Evolutionary conservation across 768 basidiomycete species (phyloP).

Genomic region (Chalciporus piperatus): DNA sequence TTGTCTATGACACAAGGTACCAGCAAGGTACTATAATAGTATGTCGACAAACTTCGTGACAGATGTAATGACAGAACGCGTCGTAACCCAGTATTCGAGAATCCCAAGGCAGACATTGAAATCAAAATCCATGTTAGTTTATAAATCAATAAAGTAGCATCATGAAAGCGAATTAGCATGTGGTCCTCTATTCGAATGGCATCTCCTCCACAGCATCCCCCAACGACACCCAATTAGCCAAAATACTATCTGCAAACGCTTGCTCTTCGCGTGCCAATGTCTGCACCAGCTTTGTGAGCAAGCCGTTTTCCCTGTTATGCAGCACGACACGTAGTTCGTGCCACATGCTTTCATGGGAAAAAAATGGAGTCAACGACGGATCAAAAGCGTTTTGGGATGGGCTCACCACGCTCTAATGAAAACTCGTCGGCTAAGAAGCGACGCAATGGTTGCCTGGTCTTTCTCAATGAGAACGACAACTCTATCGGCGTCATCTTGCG

Average conservation of each 20-base stretch:
- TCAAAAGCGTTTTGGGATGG: not conserved
- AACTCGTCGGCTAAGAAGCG: slow-evolving; percentile 72
- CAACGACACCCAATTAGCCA: slow-evolving; percentile 73
- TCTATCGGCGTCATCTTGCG: slow-evolving; percentile 84
- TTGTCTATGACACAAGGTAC: not conserved
- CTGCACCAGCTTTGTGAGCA: slow-evolving; percentile 72
- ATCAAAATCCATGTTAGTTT: slow-evolving; percentile 1
- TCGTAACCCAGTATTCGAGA: not conserved
- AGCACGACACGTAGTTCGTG: slow-evolving; percentile 91
- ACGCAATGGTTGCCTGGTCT: slow-evolving; percentile 78
- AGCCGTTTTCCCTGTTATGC: slow-evolving; percentile 85
- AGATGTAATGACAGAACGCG: too few relatives aligned
- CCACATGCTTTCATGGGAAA: slow-evolving; percentile 73
- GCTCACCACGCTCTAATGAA: slow-evolving; percentile 85
- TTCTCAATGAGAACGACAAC: slow-evolving; percentile 71
- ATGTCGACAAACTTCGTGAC: not conserved
- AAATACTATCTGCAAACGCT: slow-evolving; percentile 59
- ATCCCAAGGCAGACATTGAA: not conserved
- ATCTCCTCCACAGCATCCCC: slow-evolving; percentile 70
- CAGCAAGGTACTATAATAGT: not conserved
- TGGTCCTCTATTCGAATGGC: slow-evolving; percentile 69
- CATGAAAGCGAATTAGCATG: not conserved
- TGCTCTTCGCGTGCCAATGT: slow-evolving; percentile 73
- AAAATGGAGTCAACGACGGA: slow-evolving; percentile 6
- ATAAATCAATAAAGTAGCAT: slow-evolving; percentile 9